Percentiles rank a stretch among this genome's conserved stretches.
Evolutionary conservation across 2,329 filamentous ascomycete species (phyloP).

Genomic region (Fusarium bulbicola): DNA sequence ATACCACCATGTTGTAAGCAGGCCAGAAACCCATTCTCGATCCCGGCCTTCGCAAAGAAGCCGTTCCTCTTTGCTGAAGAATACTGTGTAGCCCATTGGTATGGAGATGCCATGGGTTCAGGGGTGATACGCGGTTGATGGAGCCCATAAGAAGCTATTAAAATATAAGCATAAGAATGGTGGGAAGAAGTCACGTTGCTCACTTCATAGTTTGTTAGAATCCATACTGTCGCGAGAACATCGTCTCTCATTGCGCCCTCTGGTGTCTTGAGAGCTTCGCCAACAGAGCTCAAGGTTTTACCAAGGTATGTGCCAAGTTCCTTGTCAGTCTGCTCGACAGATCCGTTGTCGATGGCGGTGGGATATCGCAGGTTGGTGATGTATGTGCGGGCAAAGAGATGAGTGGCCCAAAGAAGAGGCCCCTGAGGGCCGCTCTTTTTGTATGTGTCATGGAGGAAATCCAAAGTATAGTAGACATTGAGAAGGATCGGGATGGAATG

Average conservation of each 20-base stretch:
- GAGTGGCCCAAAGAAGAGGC: conserved; percentile 51
- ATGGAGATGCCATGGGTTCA: conserved; percentile 51
- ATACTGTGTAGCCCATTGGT: conserved; percentile 49
- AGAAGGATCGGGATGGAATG: conserved; percentile 53
- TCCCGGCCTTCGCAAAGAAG: conserved; percentile 32
- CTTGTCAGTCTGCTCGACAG: conserved; percentile 39
- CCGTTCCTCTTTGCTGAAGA: conserved; percentile 47
- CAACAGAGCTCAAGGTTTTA: conserved; percentile 50
- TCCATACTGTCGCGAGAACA: conserved; percentile 52
- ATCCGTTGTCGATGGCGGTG: conserved; percentile 42
- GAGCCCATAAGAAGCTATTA: conserved; percentile 51
- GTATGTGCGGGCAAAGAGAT: conserved; percentile 53
- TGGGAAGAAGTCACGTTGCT: not conserved
- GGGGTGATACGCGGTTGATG: conserved; percentile 35
- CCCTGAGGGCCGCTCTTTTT: conserved; percentile 40
- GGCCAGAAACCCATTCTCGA: conserved; percentile 51
- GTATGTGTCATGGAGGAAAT: conserved; percentile 48
- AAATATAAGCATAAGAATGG: conserved; percentile 12
- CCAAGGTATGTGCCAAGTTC: conserved; percentile 50
- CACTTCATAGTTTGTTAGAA: conserved; percentile 53
- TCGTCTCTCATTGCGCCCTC: conserved; percentile 46
- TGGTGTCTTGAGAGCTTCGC: conserved; percentile 47
- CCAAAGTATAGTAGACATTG: conserved; percentile 49
- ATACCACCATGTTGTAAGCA: conserved; percentile 50
- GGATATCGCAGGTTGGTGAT: conserved; percentile 49